Percentiles rank a stretch among this genome's conserved stretches.
These are phyloP conservation scores for Trichoderma hamatum DNA, from an alignment of 2,329 filamentous ascomycete genomes.

Conservation along the genomic window DNA sequence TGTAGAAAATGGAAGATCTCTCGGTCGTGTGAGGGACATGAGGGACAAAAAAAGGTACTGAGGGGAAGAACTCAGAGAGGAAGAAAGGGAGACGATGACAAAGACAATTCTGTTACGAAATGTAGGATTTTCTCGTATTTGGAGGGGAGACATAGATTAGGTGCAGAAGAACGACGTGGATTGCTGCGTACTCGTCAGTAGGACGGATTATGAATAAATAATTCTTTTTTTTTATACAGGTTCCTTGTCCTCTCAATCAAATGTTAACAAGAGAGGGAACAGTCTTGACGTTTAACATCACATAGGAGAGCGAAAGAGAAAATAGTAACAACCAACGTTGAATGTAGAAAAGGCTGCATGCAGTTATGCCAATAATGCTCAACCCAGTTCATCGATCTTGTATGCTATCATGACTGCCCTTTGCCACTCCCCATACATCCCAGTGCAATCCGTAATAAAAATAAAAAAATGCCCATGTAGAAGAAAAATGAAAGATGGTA, in stretches of 20 bases:
- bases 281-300: not conserved
- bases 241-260: not conserved
- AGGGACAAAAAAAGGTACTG: not conserved
- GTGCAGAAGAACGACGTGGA: not conserved
- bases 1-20: constrained; percentile 19
- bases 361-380: not conserved
- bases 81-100: not conserved
- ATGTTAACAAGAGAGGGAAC: not conserved
- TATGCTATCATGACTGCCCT: constrained; percentile 10
- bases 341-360: not conserved
- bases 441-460: not conserved
- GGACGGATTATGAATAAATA: constrained; percentile 15
- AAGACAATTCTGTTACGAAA: constrained; percentile 11
- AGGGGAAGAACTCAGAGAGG: not conserved
- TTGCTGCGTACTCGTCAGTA: constrained; percentile 1
- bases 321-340: not conserved
- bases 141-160: constrained; percentile 7
- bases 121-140: constrained; percentile 5
- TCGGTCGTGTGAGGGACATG: not conserved
- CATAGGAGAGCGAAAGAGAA: not conserved
- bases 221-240: constrained; percentile 7
- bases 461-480: not conserved
- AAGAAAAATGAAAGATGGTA: not conserved
- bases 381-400: constrained; percentile 1
- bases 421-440: not conserved